A percentile compares a stretch with the other conserved stretches of the same genome.
Evolutionary conservation across 148 eudicot species (phyloP).

Genomic region (Diospyros lotus): DNA sequence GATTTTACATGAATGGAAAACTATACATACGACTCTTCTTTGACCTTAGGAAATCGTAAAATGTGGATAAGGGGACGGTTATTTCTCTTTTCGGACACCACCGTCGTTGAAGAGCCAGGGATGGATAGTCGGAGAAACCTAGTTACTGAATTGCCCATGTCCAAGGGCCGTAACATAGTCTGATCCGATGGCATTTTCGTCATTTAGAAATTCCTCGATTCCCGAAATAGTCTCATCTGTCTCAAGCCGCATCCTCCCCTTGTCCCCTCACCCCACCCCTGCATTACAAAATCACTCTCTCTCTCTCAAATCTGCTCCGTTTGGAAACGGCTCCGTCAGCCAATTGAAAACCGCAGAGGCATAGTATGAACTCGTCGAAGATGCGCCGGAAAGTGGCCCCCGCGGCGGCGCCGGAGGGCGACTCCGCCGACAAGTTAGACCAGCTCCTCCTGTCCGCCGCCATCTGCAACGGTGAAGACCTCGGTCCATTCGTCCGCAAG

Average conservation of each 20-base stretch:
- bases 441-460: slow-evolving; percentile 84
- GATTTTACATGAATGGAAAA: too few relatives aligned
- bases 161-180: too few relatives aligned
- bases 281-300: background rate
- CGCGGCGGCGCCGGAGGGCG: slow-evolving; percentile 19
- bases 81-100: too few relatives aligned
- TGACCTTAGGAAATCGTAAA: too few relatives aligned
- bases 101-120: too few relatives aligned
- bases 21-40: too few relatives aligned
- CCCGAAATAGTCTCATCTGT: background rate
- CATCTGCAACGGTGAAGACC: slow-evolving; percentile 82
- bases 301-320: slow-evolving; percentile 25
- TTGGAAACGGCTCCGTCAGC: slow-evolving; percentile 20
- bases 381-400: slow-evolving; percentile 60
- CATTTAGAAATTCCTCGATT: background rate
- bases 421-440: slow-evolving; percentile 64
- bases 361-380: slow-evolving; percentile 45
- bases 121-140: too few relatives aligned
- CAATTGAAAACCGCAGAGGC: background rate
- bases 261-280: slow-evolving; percentile 1
- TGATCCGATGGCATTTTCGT: background rate
- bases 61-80: too few relatives aligned
- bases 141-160: too few relatives aligned
- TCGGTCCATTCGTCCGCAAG: slow-evolving; percentile 75
- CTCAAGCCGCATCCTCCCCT: background rate